Evolutionary conservation across 352 stramenopile genomes (phyloP).

Genomic region (Halophytophthora batemanensis): DNA sequence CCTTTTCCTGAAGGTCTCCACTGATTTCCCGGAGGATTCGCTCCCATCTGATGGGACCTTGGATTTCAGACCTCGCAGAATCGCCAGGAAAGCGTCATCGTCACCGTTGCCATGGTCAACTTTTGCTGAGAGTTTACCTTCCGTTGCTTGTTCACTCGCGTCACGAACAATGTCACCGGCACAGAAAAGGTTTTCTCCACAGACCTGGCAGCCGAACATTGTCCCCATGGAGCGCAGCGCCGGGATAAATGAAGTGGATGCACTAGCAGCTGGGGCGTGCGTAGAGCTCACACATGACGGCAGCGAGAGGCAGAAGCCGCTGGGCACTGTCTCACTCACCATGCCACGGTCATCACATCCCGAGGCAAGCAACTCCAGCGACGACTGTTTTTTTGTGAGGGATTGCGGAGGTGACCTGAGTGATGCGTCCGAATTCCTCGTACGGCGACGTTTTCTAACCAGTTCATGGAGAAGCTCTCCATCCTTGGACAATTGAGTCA

Average conservation of each 20-base stretch:
- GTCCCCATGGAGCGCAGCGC: constrained; percentile 70
- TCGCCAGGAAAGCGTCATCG: constrained; percentile 11
- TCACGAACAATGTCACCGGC: constrained; percentile 54
- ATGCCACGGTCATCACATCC: constrained; percentile 58
- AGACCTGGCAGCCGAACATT: constrained; percentile 59
- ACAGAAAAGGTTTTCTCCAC: constrained; percentile 59
- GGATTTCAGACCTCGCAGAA: constrained; percentile 11
- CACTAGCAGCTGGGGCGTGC: constrained; percentile 4
- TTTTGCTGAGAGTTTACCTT: too few relatives aligned
- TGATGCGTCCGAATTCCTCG: constrained; percentile 1
- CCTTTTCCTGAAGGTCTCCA: constrained; percentile 24
- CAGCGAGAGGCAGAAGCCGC: constrained; percentile 53
- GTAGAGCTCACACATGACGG: constrained; percentile 10
- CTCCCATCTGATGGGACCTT: constrained; percentile 1
- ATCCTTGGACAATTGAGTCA: constrained; percentile 37
- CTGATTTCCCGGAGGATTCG: constrained; percentile 1
- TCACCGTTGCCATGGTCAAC: too few relatives aligned
- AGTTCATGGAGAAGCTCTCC: constrained; percentile 29
- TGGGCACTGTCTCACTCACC: constrained; percentile 49
- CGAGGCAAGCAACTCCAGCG: constrained; percentile 21
- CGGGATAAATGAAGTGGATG: constrained; percentile 50
- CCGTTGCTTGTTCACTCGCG: constrained; percentile 12
- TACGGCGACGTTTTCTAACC: constrained; percentile 36
- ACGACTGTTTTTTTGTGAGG: constrained; percentile 27
- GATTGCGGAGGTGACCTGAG: constrained; percentile 14